Evolutionary conservation across 306 rosid genomes (phyloP).

Genomic region (Spatholobus suberectus): DNA sequence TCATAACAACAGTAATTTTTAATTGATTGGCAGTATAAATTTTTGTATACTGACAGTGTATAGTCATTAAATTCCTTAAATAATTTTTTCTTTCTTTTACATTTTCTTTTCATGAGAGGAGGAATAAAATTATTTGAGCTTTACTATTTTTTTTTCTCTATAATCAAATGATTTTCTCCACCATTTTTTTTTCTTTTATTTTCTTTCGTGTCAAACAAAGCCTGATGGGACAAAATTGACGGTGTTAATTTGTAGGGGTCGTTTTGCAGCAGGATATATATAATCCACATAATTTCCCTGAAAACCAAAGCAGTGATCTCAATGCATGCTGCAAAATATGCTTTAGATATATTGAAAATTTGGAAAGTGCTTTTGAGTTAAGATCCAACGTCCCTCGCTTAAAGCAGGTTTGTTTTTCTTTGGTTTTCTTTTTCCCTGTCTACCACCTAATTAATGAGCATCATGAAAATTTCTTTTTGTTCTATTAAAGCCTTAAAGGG

Average conservation of each 20-base stretch:
- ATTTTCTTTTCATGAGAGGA: neutral
- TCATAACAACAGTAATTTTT: no score
- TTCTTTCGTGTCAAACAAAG: neutral
- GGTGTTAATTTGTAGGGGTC: neutral
- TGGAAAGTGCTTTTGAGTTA: conserved; percentile 34
- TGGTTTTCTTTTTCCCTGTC: conserved; percentile 42
- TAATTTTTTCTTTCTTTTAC: neutral
- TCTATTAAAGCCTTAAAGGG: conserved; percentile 43
- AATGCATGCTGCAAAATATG: neutral
- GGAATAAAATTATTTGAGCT: neutral
- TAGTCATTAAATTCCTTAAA: no score
- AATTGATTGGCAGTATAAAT: no score
- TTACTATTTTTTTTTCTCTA: neutral
- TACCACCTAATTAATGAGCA: conserved; percentile 57
- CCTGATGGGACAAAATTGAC: neutral
- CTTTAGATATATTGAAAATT: conserved; percentile 21
- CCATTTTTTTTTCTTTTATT: neutral
- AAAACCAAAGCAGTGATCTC: conserved; percentile 35
- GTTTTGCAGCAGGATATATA: conserved; percentile 27
- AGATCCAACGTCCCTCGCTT: conserved; percentile 25
- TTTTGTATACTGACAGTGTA: no score
- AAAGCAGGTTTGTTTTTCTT: conserved; percentile 38
- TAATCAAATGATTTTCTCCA: neutral
- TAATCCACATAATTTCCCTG: conserved; percentile 31
- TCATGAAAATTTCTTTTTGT: conserved; percentile 40